phyloP scores from a whole-genome alignment of 306 rosid genomes.

The Dryas octopetala region DNA sequence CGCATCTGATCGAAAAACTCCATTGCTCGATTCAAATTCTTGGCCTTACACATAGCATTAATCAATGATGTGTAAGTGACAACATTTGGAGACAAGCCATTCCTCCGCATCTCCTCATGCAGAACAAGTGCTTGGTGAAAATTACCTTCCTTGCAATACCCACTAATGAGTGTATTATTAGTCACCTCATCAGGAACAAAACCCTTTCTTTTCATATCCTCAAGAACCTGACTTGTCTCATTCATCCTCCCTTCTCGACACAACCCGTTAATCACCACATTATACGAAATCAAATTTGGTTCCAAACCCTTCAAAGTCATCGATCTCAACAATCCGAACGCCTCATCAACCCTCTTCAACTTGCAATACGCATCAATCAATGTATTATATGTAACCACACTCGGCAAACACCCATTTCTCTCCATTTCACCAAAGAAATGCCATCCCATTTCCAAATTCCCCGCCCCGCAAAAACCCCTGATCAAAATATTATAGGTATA shows the following conservation, averaged over 20 bases:
- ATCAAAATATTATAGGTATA: constrained; percentile 76
- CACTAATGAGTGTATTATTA: constrained; percentile 71
- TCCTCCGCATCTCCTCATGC: constrained; percentile 67
- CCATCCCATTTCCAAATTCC: constrained; percentile 53
- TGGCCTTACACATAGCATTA: constrained; percentile 72
- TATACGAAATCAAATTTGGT: constrained; percentile 75
- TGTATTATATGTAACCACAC: constrained; percentile 72
- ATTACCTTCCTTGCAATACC: constrained; percentile 77
- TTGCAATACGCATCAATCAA: constrained; percentile 63
- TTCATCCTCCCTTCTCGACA: constrained; percentile 62
- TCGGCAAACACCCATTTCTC: constrained; percentile 64
- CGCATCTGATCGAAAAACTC: constrained; percentile 71
- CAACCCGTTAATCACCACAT: constrained; percentile 74
- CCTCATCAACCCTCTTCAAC: constrained; percentile 48
- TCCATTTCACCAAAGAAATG: constrained; percentile 59
- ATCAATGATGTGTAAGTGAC: constrained; percentile 82
- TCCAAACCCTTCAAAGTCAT: constrained; percentile 58
- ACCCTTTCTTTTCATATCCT: constrained; percentile 62
- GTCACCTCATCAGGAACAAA: constrained; percentile 71
- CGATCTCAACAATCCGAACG: constrained; percentile 46
- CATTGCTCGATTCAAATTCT: constrained; percentile 66
- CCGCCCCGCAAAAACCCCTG: constrained; percentile 54
- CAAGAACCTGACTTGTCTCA: constrained; percentile 48
- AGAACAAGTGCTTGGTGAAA: constrained; percentile 74
- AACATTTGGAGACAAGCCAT: constrained; percentile 75